These are phyloP conservation scores for Krasilnikovozyma curviuscula DNA, from an alignment of 768 basidiomycete genomes.

Conservation along the genomic window DNA sequence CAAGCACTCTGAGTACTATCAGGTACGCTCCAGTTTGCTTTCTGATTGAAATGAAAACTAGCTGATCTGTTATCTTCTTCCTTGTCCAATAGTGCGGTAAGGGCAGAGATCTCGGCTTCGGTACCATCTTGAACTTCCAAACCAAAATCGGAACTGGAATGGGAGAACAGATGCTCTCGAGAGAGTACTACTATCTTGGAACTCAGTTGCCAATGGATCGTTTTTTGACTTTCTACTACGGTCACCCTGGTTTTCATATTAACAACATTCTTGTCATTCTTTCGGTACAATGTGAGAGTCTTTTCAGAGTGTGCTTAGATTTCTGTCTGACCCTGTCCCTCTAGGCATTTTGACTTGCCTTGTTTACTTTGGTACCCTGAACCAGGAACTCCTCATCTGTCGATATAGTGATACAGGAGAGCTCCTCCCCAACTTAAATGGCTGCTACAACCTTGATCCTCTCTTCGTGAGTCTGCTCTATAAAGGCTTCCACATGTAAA, in stretches of 20 bases:
- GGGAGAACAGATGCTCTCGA: constrained; percentile 98
- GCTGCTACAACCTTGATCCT: constrained; percentile 85
- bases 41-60: background rate
- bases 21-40: constrained; percentile 26
- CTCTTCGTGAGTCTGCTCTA: no score
- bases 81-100: constrained; percentile 47
- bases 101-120: constrained; percentile 95
- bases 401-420: constrained; percentile 51
- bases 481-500: no score
- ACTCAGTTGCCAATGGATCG: constrained; percentile 95
- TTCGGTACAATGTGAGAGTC: constrained; percentile 79
- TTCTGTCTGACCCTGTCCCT: background rate
- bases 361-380: constrained; percentile 85
- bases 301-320: background rate
- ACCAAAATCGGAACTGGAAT: constrained; percentile 99
- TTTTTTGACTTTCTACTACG: constrained; percentile 99
- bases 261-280: constrained; percentile 98
- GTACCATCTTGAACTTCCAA: constrained; percentile 97
- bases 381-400: constrained; percentile 61
- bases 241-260: constrained; percentile 98
- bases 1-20: constrained; percentile 99
- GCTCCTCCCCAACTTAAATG: constrained; percentile 55
- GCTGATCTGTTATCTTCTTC: background rate
- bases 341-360: constrained; percentile 25
- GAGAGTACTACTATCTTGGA: constrained; percentile 96